Percentiles rank a stretch among this genome's conserved stretches.
Evolutionary conservation across 2,329 filamentous ascomycete genomes (phyloP).

Genomic region (Talaromyces sp.): DNA sequence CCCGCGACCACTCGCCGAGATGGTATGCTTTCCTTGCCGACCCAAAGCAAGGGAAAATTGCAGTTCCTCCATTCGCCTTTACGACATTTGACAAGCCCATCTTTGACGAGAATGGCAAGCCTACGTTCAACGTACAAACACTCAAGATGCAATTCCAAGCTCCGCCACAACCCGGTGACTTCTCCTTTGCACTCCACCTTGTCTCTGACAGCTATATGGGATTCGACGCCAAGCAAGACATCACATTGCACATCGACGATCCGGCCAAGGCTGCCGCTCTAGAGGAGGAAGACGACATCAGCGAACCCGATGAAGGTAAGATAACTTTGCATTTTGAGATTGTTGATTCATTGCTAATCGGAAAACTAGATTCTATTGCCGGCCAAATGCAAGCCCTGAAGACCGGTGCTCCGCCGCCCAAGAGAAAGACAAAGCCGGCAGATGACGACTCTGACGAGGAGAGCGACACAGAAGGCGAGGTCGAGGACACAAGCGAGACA

Average conservation of each 20-base stretch:
- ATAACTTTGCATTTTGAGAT: slow-evolving; percentile 7
- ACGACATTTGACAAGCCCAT: slow-evolving; percentile 85
- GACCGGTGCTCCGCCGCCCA: slow-evolving; percentile 57
- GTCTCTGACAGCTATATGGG: slow-evolving; percentile 94
- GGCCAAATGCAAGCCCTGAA: slow-evolving; percentile 88
- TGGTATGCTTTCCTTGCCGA: slow-evolving; percentile 97
- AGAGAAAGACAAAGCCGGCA: slow-evolving; percentile 50
- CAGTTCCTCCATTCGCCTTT: slow-evolving; percentile 95
- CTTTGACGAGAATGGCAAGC: slow-evolving; percentile 71
- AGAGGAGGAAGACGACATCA: slow-evolving; percentile 87
- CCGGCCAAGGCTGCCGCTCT: slow-evolving; percentile 77
- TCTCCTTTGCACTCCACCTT: slow-evolving; percentile 90
- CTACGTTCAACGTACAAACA: slow-evolving; percentile 92
- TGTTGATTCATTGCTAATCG: slow-evolving; percentile 12
- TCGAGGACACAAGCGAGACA: slow-evolving; percentile 52
- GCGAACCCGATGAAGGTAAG: slow-evolving; percentile 93
- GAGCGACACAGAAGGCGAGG: slow-evolving; percentile 61
- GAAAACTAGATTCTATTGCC: slow-evolving; percentile 68
- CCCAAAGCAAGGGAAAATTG: slow-evolving; percentile 90
- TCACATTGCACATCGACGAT: slow-evolving; percentile 84
- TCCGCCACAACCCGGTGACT: slow-evolving; percentile 84
- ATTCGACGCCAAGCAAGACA: slow-evolving; percentile 87
- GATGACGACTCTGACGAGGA: slow-evolving; percentile 59
- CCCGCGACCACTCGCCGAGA: slow-evolving; percentile 79
- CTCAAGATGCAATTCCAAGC: slow-evolving; percentile 96